Evolutionary conservation across 768 basidiomycete species (phyloP).

Genomic region (Rhodotorula sphaerocarpa): DNA sequence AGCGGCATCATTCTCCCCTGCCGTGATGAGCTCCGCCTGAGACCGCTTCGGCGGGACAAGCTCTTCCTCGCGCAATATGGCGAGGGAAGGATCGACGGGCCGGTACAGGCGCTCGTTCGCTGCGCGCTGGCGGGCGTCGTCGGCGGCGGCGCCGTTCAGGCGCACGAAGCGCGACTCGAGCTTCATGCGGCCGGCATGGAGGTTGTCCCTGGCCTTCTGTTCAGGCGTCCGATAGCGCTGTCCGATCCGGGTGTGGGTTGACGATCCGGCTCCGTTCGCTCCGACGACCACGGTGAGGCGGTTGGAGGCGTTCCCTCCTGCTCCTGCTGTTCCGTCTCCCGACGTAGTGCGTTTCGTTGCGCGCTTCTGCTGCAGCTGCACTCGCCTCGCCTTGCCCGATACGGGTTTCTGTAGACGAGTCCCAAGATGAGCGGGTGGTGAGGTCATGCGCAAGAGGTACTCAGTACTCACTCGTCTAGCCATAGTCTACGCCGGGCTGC

Average conservation of each 20-base stretch:
- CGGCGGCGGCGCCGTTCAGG: conserved; percentile 33
- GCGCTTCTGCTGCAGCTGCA: conserved; percentile 65
- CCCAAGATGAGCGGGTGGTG: not conserved
- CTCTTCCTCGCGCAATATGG: conserved; percentile 26
- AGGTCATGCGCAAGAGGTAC: not conserved
- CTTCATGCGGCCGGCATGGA: conserved; percentile 22
- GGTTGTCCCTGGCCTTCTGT: conserved; percentile 20
- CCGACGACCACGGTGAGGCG: too few relatives aligned
- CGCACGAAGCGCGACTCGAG: conserved; percentile 35
- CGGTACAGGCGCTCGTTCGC: conserved; percentile 33
- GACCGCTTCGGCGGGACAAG: not conserved
- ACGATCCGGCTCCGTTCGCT: too few relatives aligned
- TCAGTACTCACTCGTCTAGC: too few relatives aligned
- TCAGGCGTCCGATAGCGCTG: conserved; percentile 19
- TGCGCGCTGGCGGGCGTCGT: conserved; percentile 20
- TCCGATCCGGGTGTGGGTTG: not conserved
- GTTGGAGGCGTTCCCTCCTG: too few relatives aligned
- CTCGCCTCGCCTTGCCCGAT: conserved; percentile 63
- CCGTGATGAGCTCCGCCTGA: conserved; percentile 19
- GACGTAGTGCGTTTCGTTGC: conserved; percentile 72
- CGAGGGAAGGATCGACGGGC: conserved; percentile 35
- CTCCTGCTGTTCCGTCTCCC: conserved; percentile 7
- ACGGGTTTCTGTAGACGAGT: conserved; percentile 43
- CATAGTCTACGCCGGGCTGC: too few relatives aligned
- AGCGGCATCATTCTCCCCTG: not conserved